These are phyloP conservation scores for Yarrowia bubula DNA, from an alignment of 805 yeast species.

Conservation along the genomic window DNA sequence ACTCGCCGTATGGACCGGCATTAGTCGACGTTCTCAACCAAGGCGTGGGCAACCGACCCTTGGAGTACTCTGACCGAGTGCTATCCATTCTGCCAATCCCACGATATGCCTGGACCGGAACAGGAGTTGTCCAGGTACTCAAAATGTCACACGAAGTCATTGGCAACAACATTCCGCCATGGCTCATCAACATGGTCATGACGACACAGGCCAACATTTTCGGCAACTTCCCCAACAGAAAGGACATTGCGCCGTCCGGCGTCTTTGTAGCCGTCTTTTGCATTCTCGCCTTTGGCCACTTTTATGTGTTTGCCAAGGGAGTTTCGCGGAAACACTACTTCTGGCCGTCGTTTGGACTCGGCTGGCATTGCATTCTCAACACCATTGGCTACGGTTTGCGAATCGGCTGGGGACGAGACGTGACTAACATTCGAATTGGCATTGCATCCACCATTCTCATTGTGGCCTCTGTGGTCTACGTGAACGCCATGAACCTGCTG, in stretches of 20 bases:
- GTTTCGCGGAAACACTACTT: slow-evolving; percentile 48
- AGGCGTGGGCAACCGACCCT: slow-evolving; percentile 11
- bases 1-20: slow-evolving; percentile 20
- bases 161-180: slow-evolving; percentile 10
- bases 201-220: slow-evolving; percentile 43
- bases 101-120: slow-evolving; percentile 8
- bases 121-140: slow-evolving; percentile 9
- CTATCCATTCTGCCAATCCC: slow-evolving; percentile 24
- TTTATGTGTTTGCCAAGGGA: slow-evolving; percentile 43
- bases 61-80: slow-evolving; percentile 21
- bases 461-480: slow-evolving; percentile 54
- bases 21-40: slow-evolving; percentile 6
- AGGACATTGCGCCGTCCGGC: slow-evolving; percentile 60
- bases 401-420: slow-evolving; percentile 55
- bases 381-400: slow-evolving; percentile 60
- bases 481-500: slow-evolving; percentile 60
- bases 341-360: slow-evolving; percentile 53
- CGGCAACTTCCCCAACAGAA: slow-evolving; percentile 57
- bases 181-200: slow-evolving; percentile 11
- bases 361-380: slow-evolving; percentile 53
- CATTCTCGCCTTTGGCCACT: slow-evolving; percentile 48
- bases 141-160: slow-evolving; percentile 1
- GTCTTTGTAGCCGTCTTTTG: slow-evolving; percentile 55
- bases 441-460: slow-evolving; percentile 56
- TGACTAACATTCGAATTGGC: slow-evolving; percentile 50